Evolutionary conservation across 192 early-diverging fungal genomes (phyloP), one percentile per base, ranked within the genome.

Genomic region (Umbelopsis sp.): DNA sequence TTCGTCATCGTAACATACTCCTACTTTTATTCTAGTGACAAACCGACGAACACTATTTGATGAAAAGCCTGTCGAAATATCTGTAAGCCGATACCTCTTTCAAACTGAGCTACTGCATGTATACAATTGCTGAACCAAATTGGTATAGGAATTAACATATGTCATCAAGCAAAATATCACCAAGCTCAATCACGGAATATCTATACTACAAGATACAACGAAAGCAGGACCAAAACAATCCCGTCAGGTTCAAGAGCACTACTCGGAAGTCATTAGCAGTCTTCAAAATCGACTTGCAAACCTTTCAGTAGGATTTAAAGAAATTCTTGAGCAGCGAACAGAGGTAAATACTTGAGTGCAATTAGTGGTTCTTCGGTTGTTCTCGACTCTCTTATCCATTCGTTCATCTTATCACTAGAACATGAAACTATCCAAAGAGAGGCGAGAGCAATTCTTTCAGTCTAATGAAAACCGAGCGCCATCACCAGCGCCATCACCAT

Each of bases 161-260:
- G 89, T 91, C 32, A 97, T 98, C 77, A 98, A 98, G 77, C 95
- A 97, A 86, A 93, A 98, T 71, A 97, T 99, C 77, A 93, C 92
- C 22, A 90, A 91, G 45, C 85, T 99, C 67, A 97, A 98, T 74
- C 88, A 91, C 66, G 96, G 96, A 80, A 99, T 99, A 70, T 85
- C 91, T 11, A 86, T 89, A 71, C 86, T 99, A 45, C 94, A 96
- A 75, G 77, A 78, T 31, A 88, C 89, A 49, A 77, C 74, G 0
- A 86, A 93, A 53, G 82, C 85, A 24, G 81, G 82, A 47, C 76
- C 71, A 34, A 78, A 78, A 62, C 49, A 54, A 22, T 74, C 77
- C 1, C 87, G 87, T 56, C 95, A 99, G 73, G 88, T 91, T 21
- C 77, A 86, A 47, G 97, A 99, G 74, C 98, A 99, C 82, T 89